Evolutionary conservation across 2,329 filamentous ascomycete genomes (phyloP), one percentile per base, ranked within the genome.

Genomic region (Phoma sp.): DNA sequence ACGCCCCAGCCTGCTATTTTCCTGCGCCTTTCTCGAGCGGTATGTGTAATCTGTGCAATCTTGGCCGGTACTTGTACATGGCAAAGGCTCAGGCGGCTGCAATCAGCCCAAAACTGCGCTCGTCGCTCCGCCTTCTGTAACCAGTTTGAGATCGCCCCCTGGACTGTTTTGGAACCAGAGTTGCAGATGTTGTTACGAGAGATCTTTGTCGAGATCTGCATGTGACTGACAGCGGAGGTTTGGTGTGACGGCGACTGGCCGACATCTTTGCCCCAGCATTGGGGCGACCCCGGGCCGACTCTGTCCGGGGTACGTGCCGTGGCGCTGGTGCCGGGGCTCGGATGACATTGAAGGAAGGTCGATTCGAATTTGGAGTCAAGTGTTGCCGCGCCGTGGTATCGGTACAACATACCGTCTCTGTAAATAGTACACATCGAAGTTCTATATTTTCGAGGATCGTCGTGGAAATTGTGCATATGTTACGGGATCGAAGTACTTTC

Each of bases 101-200:
- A 29, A 29, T 22, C 40, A 45, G 40, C 24, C 46, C 24, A 17
- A 49, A 35, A 40, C 46, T 27, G 43, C 49, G 35, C 41, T 57
- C n/a, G 19, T 50, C 43, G 46, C 49, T 55, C 51, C 60, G 55
- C 43, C 48, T 52, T 17, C 51, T 41, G 17, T 45, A 21, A 48
- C 47, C 47, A 47, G 56, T 41, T 31, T 33, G 17, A 37, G 21
- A 33, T 32, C 24, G 45, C 38, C 43, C 37, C 27, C 22, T 48
- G 48, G 29, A 31, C 32, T 21, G 47, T 43, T 47, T n/a, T 17
- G 17, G 22, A 33, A 43, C 39, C 56, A 46, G 37, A 50, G 36
- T 58, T 55, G 44, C 51, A 45, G 52, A 62, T 63, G 53, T 37
- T 59, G 59, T 68, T 68, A 65, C 64, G 60, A 67, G 62, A 68